These are phyloP conservation scores for Talaromyces atroroseus DNA, from an alignment of 2,329 filamentous ascomycete genomes.

Conservation along the genomic window DNA sequence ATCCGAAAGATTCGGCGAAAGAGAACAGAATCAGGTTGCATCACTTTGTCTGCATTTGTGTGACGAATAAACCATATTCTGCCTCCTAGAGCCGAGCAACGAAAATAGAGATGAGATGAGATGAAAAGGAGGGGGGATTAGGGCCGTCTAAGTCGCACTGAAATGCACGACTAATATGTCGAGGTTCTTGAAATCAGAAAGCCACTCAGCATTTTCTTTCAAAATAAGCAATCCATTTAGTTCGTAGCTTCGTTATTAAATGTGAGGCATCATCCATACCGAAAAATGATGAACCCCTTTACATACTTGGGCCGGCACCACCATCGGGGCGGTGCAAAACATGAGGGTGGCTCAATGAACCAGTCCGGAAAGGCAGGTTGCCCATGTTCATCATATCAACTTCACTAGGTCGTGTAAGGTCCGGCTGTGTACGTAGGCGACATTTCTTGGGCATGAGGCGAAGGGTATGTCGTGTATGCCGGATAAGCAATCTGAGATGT, in stretches of 20 bases:
- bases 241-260: background rate
- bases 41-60: background rate
- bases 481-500: constrained; percentile 25
- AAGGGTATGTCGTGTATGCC: constrained; percentile 21
- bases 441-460: constrained; percentile 18
- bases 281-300: background rate
- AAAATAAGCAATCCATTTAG: background rate
- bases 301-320: background rate
- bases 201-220: background rate
- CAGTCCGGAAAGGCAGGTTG: constrained; percentile 25
- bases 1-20: background rate
- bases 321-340: constrained; percentile 7
- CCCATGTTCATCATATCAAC: constrained; percentile 8
- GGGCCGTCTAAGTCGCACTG: background rate
- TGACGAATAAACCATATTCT: background rate
- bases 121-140: background rate
- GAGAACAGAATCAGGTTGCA: too few species aligned
- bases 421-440: constrained; percentile 7
- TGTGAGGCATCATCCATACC: background rate
- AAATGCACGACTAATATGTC: background rate
- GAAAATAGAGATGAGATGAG: background rate
- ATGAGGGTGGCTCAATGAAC: constrained; percentile 27
- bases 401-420: constrained; percentile 8
- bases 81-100: background rate
- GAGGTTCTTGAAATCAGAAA: background rate